A percentile compares a stretch with the other conserved stretches of the same genome.
phyloP scores from a whole-genome alignment of 768 basidiomycete genomes.

The Pholiota molesta region DNA sequence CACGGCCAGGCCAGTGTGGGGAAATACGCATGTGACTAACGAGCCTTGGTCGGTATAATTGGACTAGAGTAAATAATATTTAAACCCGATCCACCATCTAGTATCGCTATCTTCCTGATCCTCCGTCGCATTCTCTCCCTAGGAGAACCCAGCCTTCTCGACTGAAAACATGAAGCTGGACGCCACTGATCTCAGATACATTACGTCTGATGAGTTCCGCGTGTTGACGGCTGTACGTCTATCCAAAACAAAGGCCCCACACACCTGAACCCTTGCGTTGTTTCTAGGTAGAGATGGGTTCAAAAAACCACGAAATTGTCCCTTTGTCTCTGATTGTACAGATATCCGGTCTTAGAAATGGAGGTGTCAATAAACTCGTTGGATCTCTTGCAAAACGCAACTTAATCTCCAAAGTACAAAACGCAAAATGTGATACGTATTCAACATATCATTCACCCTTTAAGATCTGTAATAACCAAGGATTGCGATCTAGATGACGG shows the following conservation, averaged over 20 bases:
- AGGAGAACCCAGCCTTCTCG: background rate
- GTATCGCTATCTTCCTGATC: background rate
- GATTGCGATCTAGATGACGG: conserved; percentile 76
- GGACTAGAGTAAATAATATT: too few relatives aligned
- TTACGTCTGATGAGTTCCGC: conserved; percentile 90
- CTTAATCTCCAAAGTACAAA: conserved; percentile 86
- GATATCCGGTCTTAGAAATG: conserved; percentile 89
- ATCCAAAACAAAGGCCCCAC: conserved; percentile 3
- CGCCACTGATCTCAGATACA: conserved; percentile 91
- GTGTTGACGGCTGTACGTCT: conserved; percentile 86
- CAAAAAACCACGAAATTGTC: conserved; percentile 97
- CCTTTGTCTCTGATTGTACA: conserved; percentile 88
- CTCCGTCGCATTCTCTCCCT: conserved; percentile 4
- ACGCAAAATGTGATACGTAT: conserved; percentile 75
- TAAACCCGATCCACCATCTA: conserved; percentile 4
- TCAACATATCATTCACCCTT: background rate
- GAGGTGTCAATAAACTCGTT: conserved; percentile 92
- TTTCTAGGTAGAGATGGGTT: conserved; percentile 91
- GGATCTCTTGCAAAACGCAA: conserved; percentile 91
- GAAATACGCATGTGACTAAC: too few relatives aligned
- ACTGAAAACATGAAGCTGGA: conserved; percentile 80
- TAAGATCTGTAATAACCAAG: conserved; percentile 11
- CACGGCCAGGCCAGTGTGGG: too few relatives aligned
- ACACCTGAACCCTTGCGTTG: conserved; percentile 7
- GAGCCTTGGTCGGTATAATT: too few relatives aligned